Conservation (phyloP, 306 rosid species). For the Vachellia pachyceras region DNA sequence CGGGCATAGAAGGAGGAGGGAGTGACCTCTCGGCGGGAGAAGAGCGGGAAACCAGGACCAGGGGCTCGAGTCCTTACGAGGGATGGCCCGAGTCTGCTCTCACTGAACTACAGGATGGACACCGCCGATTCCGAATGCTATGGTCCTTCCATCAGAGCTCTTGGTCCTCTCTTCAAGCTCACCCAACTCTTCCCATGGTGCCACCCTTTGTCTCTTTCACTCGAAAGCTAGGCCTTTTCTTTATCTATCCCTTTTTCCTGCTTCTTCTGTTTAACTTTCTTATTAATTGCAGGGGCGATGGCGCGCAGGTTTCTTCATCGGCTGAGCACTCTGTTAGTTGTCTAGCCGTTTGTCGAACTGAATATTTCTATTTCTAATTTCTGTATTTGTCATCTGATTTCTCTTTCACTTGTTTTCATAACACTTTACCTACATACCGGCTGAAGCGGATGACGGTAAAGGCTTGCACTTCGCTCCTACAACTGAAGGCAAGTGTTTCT, state of each 20-base stretch:
- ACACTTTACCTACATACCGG: conserved; percentile 45
- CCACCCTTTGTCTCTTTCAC: conserved; percentile 14
- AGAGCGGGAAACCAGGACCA: no score
- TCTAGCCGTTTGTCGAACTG: not conserved
- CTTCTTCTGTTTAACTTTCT: not conserved
- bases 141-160: conserved; percentile 66
- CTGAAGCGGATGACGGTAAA: conserved; percentile 39
- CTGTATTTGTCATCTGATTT: not conserved
- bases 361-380: not conserved
- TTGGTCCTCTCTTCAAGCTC: conserved; percentile 77
- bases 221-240: not conserved
- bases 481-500: conserved; percentile 53
- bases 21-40: no score
- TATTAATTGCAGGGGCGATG: conserved; percentile 63
- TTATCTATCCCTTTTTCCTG: not conserved
- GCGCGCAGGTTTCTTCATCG: conserved; percentile 32
- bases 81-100: not conserved
- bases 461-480: conserved; percentile 35
- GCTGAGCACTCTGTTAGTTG: conserved; percentile 47
- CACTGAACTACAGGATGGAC: conserved; percentile 28
- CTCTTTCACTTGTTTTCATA: not conserved
- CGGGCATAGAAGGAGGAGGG: not conserved
- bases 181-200: conserved; percentile 78
- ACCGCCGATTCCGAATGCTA: conserved; percentile 46
- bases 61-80: not conserved